Conservation (phyloP, 441 rosid genomes). For the Gossypium davidsonii region DNA sequence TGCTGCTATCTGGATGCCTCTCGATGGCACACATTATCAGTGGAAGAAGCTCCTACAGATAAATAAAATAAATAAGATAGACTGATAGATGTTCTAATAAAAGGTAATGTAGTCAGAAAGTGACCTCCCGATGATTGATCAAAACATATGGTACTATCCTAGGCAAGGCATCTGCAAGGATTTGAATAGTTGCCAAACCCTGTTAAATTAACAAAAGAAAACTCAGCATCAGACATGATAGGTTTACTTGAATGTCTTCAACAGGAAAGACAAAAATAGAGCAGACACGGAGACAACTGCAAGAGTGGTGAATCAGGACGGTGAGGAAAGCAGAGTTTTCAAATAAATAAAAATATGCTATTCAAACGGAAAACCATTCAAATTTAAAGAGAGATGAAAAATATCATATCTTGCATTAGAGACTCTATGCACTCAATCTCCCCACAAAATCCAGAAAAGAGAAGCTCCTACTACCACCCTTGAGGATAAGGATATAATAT, state of each 20-base stretch:
- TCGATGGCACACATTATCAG: slow-evolving; percentile 98
- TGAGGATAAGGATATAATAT: slow-evolving; percentile 13
- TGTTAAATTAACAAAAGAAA: slow-evolving; percentile 30
- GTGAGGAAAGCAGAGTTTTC: background rate
- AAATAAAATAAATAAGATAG: slow-evolving; percentile 15
- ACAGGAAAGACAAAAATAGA: background rate
- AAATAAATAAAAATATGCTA: background rate
- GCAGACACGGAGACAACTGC: slow-evolving; percentile 7
- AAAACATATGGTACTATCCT: slow-evolving; percentile 95
- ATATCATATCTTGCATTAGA: background rate
- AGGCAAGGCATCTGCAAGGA: slow-evolving; percentile 94
- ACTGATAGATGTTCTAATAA: slow-evolving; percentile 5
- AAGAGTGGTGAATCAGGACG: background rate
- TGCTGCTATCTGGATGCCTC: slow-evolving; percentile 76
- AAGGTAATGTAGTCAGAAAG: slow-evolving; percentile 15
- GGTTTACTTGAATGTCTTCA: slow-evolving; percentile 14
- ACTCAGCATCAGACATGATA: slow-evolving; percentile 17
- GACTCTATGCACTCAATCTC: slow-evolving; percentile 4
- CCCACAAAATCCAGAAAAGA: slow-evolving; percentile 7
- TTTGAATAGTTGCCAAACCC: slow-evolving; percentile 89
- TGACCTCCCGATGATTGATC: slow-evolving; percentile 94
- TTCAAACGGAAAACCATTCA: slow-evolving; percentile 3
- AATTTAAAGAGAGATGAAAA: slow-evolving; percentile 6
- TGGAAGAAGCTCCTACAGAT: slow-evolving; percentile 86
- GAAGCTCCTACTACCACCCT: background rate